These are phyloP conservation scores for Saturnispora saitoi DNA, from an alignment of 805 yeast species.

Conservation along the genomic window DNA sequence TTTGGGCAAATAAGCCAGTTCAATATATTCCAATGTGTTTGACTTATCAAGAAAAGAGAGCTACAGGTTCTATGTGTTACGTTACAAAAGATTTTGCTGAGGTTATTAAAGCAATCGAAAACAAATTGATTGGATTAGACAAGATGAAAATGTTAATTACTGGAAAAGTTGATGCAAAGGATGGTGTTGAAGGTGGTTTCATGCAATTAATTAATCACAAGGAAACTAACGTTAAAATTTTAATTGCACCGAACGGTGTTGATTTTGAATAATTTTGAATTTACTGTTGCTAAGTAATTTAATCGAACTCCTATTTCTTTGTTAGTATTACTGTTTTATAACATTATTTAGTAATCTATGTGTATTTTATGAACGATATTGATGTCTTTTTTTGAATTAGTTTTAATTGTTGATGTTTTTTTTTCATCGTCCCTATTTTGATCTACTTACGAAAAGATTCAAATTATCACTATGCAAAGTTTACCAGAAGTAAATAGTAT, in stretches of 20 bases:
- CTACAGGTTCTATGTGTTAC: conserved; percentile 58
- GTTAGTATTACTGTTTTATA: background rate
- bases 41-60: conserved; percentile 44
- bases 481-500: background rate
- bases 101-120: conserved; percentile 42
- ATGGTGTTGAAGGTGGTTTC: conserved; percentile 48
- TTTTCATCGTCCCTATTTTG: background rate
- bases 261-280: conserved; percentile 8
- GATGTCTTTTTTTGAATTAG: background rate
- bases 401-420: background rate
- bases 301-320: background rate
- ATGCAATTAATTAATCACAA: conserved; percentile 42
- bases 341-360: background rate
- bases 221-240: conserved; percentile 46
- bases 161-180: conserved; percentile 39
- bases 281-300: no score
- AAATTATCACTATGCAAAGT: background rate
- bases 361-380: background rate
- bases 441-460: background rate
- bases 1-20: conserved; percentile 48
- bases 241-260: conserved; percentile 38
- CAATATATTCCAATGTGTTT: conserved; percentile 47
- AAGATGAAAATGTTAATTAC: conserved; percentile 43
- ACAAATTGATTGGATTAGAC: conserved; percentile 37
- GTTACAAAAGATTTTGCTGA: conserved; percentile 47